phyloP scores from a whole-genome alignment of 371 early-diverging fungal genomes.

The Haplosporangium sp. region DNA sequence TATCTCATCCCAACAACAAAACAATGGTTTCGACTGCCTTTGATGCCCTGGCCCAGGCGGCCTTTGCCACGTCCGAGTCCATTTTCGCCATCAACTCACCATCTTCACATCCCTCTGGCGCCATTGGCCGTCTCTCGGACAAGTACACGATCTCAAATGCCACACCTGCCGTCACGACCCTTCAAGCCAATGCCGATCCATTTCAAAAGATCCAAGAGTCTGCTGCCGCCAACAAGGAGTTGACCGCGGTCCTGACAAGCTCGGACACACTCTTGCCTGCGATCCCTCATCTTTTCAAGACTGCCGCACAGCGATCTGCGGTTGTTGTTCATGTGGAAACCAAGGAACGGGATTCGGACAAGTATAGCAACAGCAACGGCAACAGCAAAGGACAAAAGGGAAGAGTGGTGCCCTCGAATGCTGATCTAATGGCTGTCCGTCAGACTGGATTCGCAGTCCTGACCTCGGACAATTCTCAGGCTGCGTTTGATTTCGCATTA shows the following conservation, averaged over 20 bases:
- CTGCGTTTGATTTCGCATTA: slow-evolving; percentile 76
- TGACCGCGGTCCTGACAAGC: slow-evolving; percentile 63
- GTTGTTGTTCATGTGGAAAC: slow-evolving; percentile 68
- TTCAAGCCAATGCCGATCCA: slow-evolving; percentile 52
- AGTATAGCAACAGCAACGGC: slow-evolving; percentile 17
- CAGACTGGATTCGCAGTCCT: slow-evolving; percentile 81
- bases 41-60: slow-evolving; percentile 52
- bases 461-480: slow-evolving; percentile 76
- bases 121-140: slow-evolving; percentile 46
- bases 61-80: slow-evolving; percentile 48
- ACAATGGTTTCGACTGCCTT: slow-evolving; percentile 38
- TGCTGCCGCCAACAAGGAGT: slow-evolving; percentile 30
- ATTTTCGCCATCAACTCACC: slow-evolving; percentile 51
- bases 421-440: slow-evolving; percentile 81
- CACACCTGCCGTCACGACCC: slow-evolving; percentile 29
- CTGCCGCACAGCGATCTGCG: slow-evolving; percentile 61
- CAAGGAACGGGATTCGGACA: slow-evolving; percentile 44
- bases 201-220: slow-evolving; percentile 50
- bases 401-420: slow-evolving; percentile 36
- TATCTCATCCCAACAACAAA: slow-evolving; percentile 18
- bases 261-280: slow-evolving; percentile 66
- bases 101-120: slow-evolving; percentile 43
- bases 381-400: slow-evolving; percentile 14
- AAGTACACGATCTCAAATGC: slow-evolving; percentile 44
- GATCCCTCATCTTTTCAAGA: slow-evolving; percentile 75